A percentile compares a stretch with the other conserved stretches of the same genome.
These are phyloP conservation scores for Cenchrus fungigraminus DNA, from an alignment of 176 grass and related monocot genomes.

Conservation along the genomic window DNA sequence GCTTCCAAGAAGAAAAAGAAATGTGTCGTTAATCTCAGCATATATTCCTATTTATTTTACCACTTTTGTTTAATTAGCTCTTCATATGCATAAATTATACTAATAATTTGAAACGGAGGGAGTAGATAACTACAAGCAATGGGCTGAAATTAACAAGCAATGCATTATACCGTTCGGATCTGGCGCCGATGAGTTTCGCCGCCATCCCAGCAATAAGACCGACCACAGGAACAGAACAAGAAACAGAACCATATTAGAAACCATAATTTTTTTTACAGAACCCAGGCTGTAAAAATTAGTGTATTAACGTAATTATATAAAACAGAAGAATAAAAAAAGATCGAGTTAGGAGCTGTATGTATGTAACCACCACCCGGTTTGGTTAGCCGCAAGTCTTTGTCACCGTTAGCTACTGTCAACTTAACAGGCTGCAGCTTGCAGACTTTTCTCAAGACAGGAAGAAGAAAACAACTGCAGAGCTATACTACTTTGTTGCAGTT, in stretches of 20 bases:
- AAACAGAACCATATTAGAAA: constrained; percentile 25
- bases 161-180: constrained; percentile 67
- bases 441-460: constrained; percentile 38
- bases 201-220: constrained; percentile 42
- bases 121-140: constrained; percentile 16
- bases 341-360: background rate
- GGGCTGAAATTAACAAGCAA: background rate
- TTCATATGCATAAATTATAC: too few relatives aligned
- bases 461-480: constrained; percentile 25
- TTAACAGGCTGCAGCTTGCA: background rate
- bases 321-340: background rate
- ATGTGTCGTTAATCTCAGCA: too few relatives aligned
- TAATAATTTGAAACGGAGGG: too few relatives aligned
- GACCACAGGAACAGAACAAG: background rate
- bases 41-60: too few relatives aligned
- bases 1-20: too few relatives aligned
- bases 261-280: background rate
- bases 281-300: constrained; percentile 6
- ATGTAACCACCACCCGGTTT: background rate
- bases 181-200: constrained; percentile 15
- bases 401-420: constrained; percentile 9
- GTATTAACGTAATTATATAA: background rate
- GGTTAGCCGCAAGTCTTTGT: constrained; percentile 12
- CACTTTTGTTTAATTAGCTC: too few relatives aligned
- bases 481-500: constrained; percentile 28